Base-by-base conservation (phyloP, 2,329 filamentous ascomycete genomes). In the Epichloe brachyelytri region DNA sequence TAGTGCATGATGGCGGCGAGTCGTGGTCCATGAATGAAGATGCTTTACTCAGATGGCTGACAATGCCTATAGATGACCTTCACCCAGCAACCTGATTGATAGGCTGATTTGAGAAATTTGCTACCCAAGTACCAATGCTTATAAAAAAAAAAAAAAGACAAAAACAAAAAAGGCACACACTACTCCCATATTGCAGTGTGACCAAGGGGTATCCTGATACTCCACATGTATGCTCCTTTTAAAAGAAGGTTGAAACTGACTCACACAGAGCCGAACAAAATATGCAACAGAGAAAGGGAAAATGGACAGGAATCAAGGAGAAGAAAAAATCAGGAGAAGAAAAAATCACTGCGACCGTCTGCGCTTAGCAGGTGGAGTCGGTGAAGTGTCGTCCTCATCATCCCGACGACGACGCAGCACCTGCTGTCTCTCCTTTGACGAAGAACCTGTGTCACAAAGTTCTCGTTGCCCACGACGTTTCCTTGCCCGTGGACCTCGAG, bases 401-500 rank as follows among this genome's bases (percentile, higher is more conserved):
- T 59, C 55, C 6, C 51, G 51, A 2, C 59, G 46, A 38, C 58
- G 57, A 44, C 55, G 57, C 6, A 48, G 5, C 15, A 20, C 3
- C 46, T 30, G 36, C 14, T n/a, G 15, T n/a, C 34, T 20, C 38
- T 22, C 19, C 20, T 7, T 36, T 48, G 43, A 33, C 54, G 49
- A 1, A 68, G 41, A 10, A 64, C 56, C 15, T 67, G 57, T 3
- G 46, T 52, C 30, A 70, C 56, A 5, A 63, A 43, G 3, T 58
- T 52, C 19, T 62, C 61, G 34, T 55, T 63, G 20, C 72, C 74
- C 5, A 77, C 56, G 12, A 75, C 55, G 49, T 78, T 78, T 11
- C 65, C 63, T 2, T 62, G 56, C 0, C 75, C 74, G 38, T 70
- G 62, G 15, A 77, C 65, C 8, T 63, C 68, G 19, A 76, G 56